Evolutionary conservation across 140 eudicot species (phyloP).

Genomic region (Cichorium intybus): DNA sequence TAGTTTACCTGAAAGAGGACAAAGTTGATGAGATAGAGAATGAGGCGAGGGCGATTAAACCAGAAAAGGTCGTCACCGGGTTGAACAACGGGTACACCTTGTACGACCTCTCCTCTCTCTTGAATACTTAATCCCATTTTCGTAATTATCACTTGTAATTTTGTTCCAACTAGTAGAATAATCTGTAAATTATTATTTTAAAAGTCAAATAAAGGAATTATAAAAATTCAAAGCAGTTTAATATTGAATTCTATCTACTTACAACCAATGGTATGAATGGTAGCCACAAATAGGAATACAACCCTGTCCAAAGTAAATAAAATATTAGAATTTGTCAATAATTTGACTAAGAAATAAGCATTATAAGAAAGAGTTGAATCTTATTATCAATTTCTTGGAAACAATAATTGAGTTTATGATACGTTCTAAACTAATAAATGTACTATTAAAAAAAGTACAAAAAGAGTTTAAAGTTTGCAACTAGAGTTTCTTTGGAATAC

Average conservation of each 20-base stretch:
- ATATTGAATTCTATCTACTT: constrained; percentile 17
- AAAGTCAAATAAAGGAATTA: background rate
- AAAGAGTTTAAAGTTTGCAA: too few species aligned
- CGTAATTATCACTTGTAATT: constrained; percentile 65
- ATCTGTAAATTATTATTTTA: constrained; percentile 28
- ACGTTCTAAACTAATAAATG: too few species aligned
- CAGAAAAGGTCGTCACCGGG: constrained; percentile 62
- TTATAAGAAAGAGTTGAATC: background rate
- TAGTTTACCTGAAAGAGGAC: constrained; percentile 52
- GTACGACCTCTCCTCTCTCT: constrained; percentile 53
- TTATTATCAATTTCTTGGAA: background rate
- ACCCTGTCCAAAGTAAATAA: constrained; percentile 38
- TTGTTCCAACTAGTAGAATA: constrained; percentile 50
- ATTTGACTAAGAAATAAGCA: background rate
- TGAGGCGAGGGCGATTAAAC: constrained; percentile 59
- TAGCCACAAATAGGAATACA: constrained; percentile 56
- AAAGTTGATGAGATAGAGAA: constrained; percentile 55
- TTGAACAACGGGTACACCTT: constrained; percentile 54
- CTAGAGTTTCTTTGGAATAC: too few species aligned
- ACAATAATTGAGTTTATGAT: background rate
- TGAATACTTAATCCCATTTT: constrained; percentile 62
- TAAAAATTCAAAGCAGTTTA: background rate
- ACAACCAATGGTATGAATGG: constrained; percentile 65
- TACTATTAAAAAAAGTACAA: too few species aligned
- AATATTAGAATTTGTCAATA: background rate